These are phyloP conservation scores for Xanthoparmelia taractica DNA, from an alignment of 495 filamentous ascomycete genomes.

Conservation along the genomic window DNA sequence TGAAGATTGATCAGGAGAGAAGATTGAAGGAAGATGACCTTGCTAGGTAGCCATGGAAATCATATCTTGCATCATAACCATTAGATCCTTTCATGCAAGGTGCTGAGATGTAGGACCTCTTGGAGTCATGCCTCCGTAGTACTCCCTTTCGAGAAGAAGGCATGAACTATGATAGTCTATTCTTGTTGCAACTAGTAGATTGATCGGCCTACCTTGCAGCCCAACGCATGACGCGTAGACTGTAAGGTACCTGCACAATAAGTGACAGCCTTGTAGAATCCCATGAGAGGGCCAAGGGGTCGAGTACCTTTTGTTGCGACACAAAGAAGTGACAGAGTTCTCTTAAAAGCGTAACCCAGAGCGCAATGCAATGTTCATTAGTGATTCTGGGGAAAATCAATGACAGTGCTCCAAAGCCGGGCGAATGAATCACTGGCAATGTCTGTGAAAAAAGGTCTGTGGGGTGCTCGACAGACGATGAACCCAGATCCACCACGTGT, in stretches of 20 bases:
- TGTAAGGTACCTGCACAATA: constrained; percentile 13
- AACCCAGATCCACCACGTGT: no score
- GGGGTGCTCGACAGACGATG: no score
- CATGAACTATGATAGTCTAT: constrained; percentile 30
- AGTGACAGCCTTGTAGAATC: constrained; percentile 18
- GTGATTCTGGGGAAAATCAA: not conserved
- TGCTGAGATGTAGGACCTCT: constrained; percentile 20
- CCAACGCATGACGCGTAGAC: constrained; percentile 22
- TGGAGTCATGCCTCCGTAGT: constrained; percentile 25
- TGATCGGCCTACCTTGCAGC: constrained; percentile 16
- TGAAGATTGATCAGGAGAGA: no score
- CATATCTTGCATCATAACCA: not conserved
- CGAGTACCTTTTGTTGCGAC: constrained; percentile 7
- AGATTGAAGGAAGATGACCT: not conserved
- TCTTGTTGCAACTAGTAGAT: constrained; percentile 21
- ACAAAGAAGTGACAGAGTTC: not conserved
- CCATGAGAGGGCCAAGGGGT: constrained; percentile 17
- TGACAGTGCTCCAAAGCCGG: no score
- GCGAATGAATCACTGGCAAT: no score
- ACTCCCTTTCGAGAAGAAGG: constrained; percentile 10
- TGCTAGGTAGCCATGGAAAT: not conserved
- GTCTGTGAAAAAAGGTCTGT: no score
- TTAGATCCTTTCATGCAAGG: no score
- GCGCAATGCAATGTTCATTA: not conserved
- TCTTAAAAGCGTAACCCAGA: not conserved